These are phyloP conservation scores for Dimargaris xerosporica DNA, from an alignment of 192 early-diverging fungal species.

Conservation along the genomic window DNA sequence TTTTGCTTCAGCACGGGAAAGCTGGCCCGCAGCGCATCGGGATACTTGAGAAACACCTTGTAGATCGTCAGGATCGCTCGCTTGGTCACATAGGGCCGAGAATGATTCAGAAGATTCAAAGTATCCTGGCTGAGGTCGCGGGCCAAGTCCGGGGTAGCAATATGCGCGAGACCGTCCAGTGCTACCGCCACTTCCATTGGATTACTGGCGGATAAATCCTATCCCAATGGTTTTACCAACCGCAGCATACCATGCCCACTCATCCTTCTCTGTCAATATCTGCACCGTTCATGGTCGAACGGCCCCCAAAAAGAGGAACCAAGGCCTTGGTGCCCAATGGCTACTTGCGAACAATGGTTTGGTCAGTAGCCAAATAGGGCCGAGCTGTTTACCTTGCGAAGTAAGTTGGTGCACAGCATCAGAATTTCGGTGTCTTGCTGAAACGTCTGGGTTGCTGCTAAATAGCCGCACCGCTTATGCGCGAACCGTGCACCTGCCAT, in stretches of 20 bases:
- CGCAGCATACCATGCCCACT: too few relatives aligned
- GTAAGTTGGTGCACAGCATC: slow-evolving; percentile 91
- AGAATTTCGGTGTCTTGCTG: slow-evolving; percentile 86
- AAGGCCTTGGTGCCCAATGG: not conserved
- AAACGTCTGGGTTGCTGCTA: slow-evolving; percentile 81
- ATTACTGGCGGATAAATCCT: slow-evolving; percentile 79
- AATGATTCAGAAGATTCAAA: slow-evolving; percentile 75
- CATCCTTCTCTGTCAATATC: too few relatives aligned
- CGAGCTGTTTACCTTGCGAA: slow-evolving; percentile 62
- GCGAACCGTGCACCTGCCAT: slow-evolving; percentile 79
- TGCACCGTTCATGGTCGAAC: too few relatives aligned
- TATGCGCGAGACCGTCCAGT: slow-evolving; percentile 79
- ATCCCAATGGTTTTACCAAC: not conserved
- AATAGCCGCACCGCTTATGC: slow-evolving; percentile 83
- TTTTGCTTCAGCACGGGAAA: slow-evolving; percentile 74
- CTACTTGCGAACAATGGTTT: not conserved
- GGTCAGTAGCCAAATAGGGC: slow-evolving; percentile 7
- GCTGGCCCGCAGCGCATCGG: slow-evolving; percentile 67
- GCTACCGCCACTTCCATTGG: slow-evolving; percentile 76
- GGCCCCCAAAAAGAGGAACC: too few relatives aligned
- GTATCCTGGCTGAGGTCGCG: slow-evolving; percentile 77
- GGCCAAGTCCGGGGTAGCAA: slow-evolving; percentile 82
- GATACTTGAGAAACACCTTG: slow-evolving; percentile 77
- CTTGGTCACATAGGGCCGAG: slow-evolving; percentile 86
- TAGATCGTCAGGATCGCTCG: slow-evolving; percentile 78